Evolutionary conservation across 2,329 filamentous ascomycete genomes (phyloP).

Genomic region (Aureobasidium sp.): DNA sequence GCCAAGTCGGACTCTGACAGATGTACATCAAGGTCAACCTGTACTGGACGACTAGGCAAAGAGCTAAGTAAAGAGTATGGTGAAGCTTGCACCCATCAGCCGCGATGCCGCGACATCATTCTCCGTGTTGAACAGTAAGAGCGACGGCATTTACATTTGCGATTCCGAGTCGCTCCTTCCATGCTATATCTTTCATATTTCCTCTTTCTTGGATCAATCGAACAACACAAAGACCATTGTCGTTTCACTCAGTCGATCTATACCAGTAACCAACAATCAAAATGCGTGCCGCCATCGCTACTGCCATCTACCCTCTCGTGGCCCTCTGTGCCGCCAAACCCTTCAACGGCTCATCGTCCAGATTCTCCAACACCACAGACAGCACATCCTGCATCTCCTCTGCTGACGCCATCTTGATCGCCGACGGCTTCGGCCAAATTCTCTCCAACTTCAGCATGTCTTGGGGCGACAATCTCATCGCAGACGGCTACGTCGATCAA

Average conservation of each 20-base stretch:
- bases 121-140: not conserved
- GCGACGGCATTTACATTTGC: not conserved
- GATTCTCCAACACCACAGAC: not conserved
- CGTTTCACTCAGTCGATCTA: no score
- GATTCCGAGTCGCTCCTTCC: not conserved
- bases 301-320: not conserved
- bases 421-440: slow-evolving; percentile 20
- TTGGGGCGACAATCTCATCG: slow-evolving; percentile 19
- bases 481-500: slow-evolving; percentile 23
- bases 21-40: not conserved
- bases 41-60: not conserved
- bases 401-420: slow-evolving; percentile 19
- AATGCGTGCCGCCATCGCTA: not conserved
- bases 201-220: not conserved
- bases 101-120: not conserved
- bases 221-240: no score
- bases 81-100: not conserved
- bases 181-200: not conserved
- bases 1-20: not conserved
- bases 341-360: not conserved
- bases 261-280: not conserved
- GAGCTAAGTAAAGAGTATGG: not conserved
- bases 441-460: slow-evolving; percentile 20
- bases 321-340: not conserved
- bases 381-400: not conserved